Percentiles rank a stretch among this genome's conserved stretches.
Evolutionary conservation across 1,139 yeast genomes (phyloP).

Genomic region (Candida gigantensis): DNA sequence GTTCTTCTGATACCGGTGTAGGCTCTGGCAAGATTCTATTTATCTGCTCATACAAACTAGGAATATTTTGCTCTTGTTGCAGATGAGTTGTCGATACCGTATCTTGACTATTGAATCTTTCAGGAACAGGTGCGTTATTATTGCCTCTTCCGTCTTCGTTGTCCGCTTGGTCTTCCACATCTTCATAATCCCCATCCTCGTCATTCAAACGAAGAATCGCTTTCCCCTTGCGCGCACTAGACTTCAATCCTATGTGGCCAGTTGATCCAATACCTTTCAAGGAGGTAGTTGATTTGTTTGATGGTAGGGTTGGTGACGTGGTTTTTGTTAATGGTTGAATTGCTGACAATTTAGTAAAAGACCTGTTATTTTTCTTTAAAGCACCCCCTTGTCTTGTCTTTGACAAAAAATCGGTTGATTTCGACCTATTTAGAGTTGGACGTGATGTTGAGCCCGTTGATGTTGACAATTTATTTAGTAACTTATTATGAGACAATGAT

Average conservation of each 20-base stretch:
- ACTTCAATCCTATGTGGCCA: conserved; percentile 33
- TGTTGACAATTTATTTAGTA: conserved; percentile 20
- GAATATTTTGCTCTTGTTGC: conserved; percentile 12
- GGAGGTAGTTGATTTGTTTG: conserved; percentile 37
- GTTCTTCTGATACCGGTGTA: conserved; percentile 9
- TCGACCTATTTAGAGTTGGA: conserved; percentile 42
- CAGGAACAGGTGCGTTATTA: conserved; percentile 14
- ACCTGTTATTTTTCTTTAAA: conserved; percentile 38
- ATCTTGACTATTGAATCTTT: conserved; percentile 17
- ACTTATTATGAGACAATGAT: conserved; percentile 37
- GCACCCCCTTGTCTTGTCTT: conserved; percentile 23
- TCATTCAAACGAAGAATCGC: conserved; percentile 44
- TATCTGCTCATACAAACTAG: conserved; percentile 18
- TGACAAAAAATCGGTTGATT: conserved; percentile 44
- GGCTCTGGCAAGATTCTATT: conserved; percentile 16
- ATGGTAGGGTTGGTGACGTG: conserved; percentile 28
- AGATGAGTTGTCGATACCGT: conserved; percentile 13
- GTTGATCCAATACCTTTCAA: conserved; percentile 30
- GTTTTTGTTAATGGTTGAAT: conserved; percentile 46
- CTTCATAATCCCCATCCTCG: conserved; percentile 35
- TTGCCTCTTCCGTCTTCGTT: conserved; percentile 15
- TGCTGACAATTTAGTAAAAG: conserved; percentile 38
- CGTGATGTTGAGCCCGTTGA: conserved; percentile 18
- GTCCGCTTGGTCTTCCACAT: conserved; percentile 18
- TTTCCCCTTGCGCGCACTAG: conserved; percentile 41